phyloP scores from a whole-genome alignment of 1,139 yeast genomes.

The Meyerozyma athensensis region DNA sequence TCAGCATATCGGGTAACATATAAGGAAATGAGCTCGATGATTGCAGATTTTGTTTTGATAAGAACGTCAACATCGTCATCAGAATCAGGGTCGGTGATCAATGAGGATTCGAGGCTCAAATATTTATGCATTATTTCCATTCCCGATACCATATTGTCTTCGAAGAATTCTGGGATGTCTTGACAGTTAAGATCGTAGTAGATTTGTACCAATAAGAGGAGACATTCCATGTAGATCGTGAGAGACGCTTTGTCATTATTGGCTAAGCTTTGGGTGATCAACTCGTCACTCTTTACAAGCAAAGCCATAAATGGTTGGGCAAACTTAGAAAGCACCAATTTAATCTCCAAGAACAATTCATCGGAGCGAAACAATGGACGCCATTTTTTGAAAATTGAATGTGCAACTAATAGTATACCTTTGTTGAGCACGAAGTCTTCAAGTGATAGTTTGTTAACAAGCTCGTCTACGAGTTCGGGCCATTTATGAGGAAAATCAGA shows the following conservation, averaged over 20 bases:
- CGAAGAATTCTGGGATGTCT: slow-evolving; percentile 96
- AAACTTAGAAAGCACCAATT: slow-evolving; percentile 80
- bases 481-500: slow-evolving; percentile 92
- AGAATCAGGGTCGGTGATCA: slow-evolving; percentile 53
- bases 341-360: slow-evolving; percentile 81
- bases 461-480: slow-evolving; percentile 72
- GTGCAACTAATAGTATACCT: slow-evolving; percentile 88
- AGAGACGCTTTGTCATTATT: slow-evolving; percentile 43
- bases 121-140: slow-evolving; percentile 83
- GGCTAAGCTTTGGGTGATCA: slow-evolving; percentile 47
- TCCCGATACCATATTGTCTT: slow-evolving; percentile 75
- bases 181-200: slow-evolving; percentile 95
- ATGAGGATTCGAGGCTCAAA: slow-evolving; percentile 52
- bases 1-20: slow-evolving; percentile 92
- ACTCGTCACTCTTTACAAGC: slow-evolving; percentile 59
- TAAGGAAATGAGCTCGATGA: slow-evolving; percentile 78
- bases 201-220: slow-evolving; percentile 68
- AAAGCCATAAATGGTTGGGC: slow-evolving; percentile 73
- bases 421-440: slow-evolving; percentile 72
- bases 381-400: slow-evolving; percentile 95
- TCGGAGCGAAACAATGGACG: slow-evolving; percentile 90
- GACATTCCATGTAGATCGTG: slow-evolving; percentile 59
- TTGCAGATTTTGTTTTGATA: slow-evolving; percentile 74
- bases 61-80: slow-evolving; percentile 72
- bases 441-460: slow-evolving; percentile 59